Evolutionary conservation across 2,329 filamentous ascomycete species (phyloP).

Genomic region (Stagonosporopsis rhizophila): DNA sequence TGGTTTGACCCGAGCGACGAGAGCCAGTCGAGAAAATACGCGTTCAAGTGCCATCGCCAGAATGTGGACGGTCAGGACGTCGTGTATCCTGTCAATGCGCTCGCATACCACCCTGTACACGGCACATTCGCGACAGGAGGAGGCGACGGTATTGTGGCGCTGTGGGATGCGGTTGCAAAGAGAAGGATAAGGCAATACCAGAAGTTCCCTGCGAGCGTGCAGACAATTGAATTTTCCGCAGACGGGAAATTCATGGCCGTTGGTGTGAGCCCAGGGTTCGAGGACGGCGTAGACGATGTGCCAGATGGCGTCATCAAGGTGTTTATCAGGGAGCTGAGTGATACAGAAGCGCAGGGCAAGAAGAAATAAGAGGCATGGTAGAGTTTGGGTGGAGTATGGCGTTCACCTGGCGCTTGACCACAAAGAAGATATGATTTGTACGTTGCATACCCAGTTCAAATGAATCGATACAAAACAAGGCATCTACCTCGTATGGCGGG

Average conservation of each 20-base stretch:
- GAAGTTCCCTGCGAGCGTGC: conserved; percentile 79
- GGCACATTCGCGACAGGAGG: conserved; percentile 90
- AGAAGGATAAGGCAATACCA: conserved; percentile 88
- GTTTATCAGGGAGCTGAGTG: conserved; percentile 81
- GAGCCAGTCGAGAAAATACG: conserved; percentile 92
- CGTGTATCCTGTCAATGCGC: conserved; percentile 89
- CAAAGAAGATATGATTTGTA: background rate
- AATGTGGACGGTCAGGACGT: conserved; percentile 74
- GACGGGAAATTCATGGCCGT: conserved; percentile 82
- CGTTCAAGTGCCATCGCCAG: conserved; percentile 97
- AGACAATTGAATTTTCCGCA: conserved; percentile 76
- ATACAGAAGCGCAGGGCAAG: conserved; percentile 89
- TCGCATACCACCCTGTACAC: conserved; percentile 82
- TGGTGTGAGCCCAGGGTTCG: conserved; percentile 84
- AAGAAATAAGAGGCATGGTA: conserved; percentile 59
- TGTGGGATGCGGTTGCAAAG: conserved; percentile 94
- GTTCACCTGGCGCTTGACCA: conserved; percentile 4
- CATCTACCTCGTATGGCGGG: background rate
- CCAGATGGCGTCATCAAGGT: conserved; percentile 75
- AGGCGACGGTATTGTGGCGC: conserved; percentile 86
- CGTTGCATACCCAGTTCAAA: conserved; percentile 9
- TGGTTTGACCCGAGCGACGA: conserved; percentile 93
- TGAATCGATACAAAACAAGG: background rate
- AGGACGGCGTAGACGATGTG: conserved; percentile 84
- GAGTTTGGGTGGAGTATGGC: conserved; percentile 15